phyloP scores from a whole-genome alignment of 2,329 filamentous ascomycete species.

The Diaporthe batatas region DNA sequence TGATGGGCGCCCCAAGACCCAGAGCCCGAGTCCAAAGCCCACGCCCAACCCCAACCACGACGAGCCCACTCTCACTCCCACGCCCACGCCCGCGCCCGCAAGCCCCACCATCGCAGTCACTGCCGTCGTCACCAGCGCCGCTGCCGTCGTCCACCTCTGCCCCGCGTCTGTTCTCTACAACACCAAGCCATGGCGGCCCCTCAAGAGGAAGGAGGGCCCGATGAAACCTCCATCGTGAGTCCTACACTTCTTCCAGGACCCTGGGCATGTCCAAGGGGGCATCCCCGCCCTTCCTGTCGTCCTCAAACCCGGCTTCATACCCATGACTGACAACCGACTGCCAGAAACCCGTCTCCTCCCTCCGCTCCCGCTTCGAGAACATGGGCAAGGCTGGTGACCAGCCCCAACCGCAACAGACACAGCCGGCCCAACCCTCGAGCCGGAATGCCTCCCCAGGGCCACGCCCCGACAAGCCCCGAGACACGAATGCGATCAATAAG shows the following conservation, averaged over 20 bases:
- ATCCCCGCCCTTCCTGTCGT: conserved; percentile 34
- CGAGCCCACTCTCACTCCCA: conserved; percentile 22
- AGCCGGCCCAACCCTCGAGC: conserved; percentile 51
- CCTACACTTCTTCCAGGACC: background rate
- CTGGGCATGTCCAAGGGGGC: background rate
- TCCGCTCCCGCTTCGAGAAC: conserved; percentile 86
- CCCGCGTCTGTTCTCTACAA: conserved; percentile 32
- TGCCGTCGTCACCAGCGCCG: conserved; percentile 8
- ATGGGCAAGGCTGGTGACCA: conserved; percentile 67
- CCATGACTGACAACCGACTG: conserved; percentile 46
- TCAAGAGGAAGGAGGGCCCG: conserved; percentile 63
- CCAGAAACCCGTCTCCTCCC: conserved; percentile 84
- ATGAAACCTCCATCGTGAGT: conserved; percentile 82
- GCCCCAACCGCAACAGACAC: conserved; percentile 47
- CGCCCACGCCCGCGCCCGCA: conserved; percentile 45
- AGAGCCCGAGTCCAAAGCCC: conserved; percentile 28
- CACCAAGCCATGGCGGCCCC: conserved; percentile 40
- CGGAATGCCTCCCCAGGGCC: conserved; percentile 51
- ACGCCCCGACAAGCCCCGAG: conserved; percentile 59
- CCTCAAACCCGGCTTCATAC: conserved; percentile 34
- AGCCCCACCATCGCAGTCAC: conserved; percentile 43
- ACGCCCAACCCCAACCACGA: conserved; percentile 21
- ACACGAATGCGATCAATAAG: conserved; percentile 55
- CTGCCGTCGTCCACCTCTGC: conserved; percentile 26
- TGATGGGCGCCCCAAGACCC: conserved; percentile 40